Conservation (phyloP, 78 protist species). For the Mantamonas sphyraenae region DNA sequence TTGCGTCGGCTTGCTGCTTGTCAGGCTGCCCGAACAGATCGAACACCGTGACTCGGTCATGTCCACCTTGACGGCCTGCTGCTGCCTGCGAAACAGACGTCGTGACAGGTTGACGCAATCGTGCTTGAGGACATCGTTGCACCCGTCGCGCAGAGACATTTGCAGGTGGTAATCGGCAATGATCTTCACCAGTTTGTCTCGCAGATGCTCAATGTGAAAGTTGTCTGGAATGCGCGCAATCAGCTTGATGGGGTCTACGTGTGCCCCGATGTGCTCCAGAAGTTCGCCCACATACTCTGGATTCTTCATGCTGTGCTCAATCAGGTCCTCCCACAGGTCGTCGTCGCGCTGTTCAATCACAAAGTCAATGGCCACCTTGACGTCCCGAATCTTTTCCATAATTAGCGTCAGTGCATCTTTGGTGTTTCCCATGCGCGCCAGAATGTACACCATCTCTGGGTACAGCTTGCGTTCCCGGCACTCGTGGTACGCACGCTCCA, state of each 20-base stretch:
- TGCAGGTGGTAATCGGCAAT: conserved; percentile 65
- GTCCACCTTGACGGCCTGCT: no score
- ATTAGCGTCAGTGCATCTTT: conserved; percentile 71
- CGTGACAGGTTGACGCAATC: conserved; percentile 52
- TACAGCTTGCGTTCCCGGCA: conserved; percentile 52
- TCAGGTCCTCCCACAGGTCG: conserved; percentile 79
- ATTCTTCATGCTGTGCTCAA: conserved; percentile 52
- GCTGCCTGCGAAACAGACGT: no score
- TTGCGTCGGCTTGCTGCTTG: no score
- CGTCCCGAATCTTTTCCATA: conserved; percentile 53
- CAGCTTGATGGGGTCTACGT: conserved; percentile 66
- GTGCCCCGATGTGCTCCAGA: conserved; percentile 57
- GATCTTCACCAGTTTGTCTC: conserved; percentile 61
- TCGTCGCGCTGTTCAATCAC: conserved; percentile 66
- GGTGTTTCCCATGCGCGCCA: conserved; percentile 66
- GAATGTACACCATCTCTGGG: conserved; percentile 63
- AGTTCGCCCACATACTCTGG: conserved; percentile 32
- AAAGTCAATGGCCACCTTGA: conserved; percentile 69
- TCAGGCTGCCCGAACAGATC: no score
- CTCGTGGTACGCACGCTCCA: conserved; percentile 42
- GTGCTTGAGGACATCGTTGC: conserved; percentile 47
- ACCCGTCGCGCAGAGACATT: conserved; percentile 66
- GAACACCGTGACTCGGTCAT: no score
- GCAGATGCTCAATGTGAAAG: conserved; percentile 50
- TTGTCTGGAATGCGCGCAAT: conserved; percentile 22